Evolutionary conservation across 202 grass and related monocot genomes (phyloP), one percentile per base, ranked within the genome.

Genomic region (Alloteropsis angusta): DNA sequence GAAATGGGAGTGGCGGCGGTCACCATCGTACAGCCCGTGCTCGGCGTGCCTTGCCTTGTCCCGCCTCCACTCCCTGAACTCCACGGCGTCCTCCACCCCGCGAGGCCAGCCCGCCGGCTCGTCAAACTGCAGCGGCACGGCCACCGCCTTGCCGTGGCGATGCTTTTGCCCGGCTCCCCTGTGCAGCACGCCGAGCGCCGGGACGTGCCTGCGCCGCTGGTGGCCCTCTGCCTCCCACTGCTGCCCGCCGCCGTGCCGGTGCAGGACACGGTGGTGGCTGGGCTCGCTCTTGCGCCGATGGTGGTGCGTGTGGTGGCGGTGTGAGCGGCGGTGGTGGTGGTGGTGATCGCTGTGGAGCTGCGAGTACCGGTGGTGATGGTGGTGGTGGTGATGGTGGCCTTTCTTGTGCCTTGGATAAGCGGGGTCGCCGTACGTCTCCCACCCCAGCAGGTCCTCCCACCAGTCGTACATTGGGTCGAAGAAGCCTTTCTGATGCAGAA

Each of bases 391-490:
- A 48, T 39, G 71, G 9, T 25, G 67, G 5, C 41, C 41, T 76
- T 72, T 86, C 46, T 54, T 59, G 68, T 87, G 78, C 59, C 38
- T 86, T 57, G 2, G 60, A 45, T 80, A 15, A 25, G 15, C 48
- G 49, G 59, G 23, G 6, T 75, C 36, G 64, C 7, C 16, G 47
- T 72, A 26, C 35, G 64, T n/a, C 60, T 48, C 71, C 0, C n/a
- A 39, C 52, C 85, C 82, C 36, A 84, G 71, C 59, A 57, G 45
- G 39, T 75, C 85, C 11, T 78, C 75, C 76, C 82, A 88, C 88
- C 92, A 91, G 61, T 94, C 77, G 72, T 87, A 83, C 39, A 87
- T 17, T 7, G 84, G 86, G 71, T 91, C 88, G 64, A 94, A 94
- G 55, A 91, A 77, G 16, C 92, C 92, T 78, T 88, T 89, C 56